These are phyloP conservation scores for Synura sp. DNA, from an alignment of 352 stramenopile genomes.

Conservation along the genomic window DNA sequence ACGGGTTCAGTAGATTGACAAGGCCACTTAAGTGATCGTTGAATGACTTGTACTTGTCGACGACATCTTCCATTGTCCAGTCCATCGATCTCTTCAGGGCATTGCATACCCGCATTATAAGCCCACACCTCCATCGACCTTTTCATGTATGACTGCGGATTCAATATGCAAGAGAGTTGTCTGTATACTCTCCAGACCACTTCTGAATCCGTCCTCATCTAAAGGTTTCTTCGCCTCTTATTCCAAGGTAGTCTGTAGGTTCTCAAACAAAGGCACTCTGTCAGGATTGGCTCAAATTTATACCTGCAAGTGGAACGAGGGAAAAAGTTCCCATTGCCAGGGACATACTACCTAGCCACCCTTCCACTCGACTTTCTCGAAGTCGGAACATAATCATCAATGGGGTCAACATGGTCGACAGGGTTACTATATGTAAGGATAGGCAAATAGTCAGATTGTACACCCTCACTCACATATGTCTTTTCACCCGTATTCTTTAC, in stretches of 20 bases:
- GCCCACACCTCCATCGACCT: slow-evolving; percentile 4
- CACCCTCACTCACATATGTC: slow-evolving; percentile 22
- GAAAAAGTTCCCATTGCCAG: slow-evolving; percentile 25
- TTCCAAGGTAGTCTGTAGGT: not conserved
- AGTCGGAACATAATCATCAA: slow-evolving; percentile 2
- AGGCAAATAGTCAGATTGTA: slow-evolving; percentile 22
- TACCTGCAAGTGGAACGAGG: slow-evolving; percentile 5
- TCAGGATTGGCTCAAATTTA: slow-evolving; percentile 15
- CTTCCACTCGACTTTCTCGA: slow-evolving; percentile 3
- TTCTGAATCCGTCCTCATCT: slow-evolving; percentile 12
- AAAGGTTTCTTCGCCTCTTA: slow-evolving; percentile 23
- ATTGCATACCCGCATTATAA: slow-evolving; percentile 29
- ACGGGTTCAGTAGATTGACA: slow-evolving; percentile 22
- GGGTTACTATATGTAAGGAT: slow-evolving; percentile 18
- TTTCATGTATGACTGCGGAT: slow-evolving; percentile 29
- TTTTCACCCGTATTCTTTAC: slow-evolving; percentile 22
- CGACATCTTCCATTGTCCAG: slow-evolving; percentile 20
- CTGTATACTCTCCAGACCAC: slow-evolving; percentile 26
- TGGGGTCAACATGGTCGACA: slow-evolving; percentile 1
- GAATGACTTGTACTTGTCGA: slow-evolving; percentile 26
- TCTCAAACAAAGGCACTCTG: slow-evolving; percentile 24
- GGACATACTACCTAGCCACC: slow-evolving; percentile 12
- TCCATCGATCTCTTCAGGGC: slow-evolving; percentile 13
- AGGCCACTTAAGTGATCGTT: slow-evolving; percentile 21
- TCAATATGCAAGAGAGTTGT: slow-evolving; percentile 31